Evolutionary conservation across 768 basidiomycete species (phyloP), one percentile per base, ranked within the genome.

Genomic region (Psilocybe subaeruginosa): DNA sequence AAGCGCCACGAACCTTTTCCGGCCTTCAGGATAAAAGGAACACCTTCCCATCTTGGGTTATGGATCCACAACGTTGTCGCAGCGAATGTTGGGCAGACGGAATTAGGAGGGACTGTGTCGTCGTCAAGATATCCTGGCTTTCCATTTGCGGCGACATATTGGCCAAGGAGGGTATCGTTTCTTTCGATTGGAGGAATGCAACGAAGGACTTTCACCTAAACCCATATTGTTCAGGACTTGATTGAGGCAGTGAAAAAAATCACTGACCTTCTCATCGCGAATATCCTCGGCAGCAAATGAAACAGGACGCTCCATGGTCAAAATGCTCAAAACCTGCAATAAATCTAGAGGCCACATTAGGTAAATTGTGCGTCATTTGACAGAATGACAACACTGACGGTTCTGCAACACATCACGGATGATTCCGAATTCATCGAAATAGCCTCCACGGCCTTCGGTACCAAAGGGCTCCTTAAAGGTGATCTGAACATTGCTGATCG

Each of bases 91-190:
- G 97, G 97, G 78, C 95, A 97, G 46, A 87, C 84, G 23, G 96
- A 98, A 71, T 86, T 86, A 72, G 85, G 94, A 39, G 97, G 97
- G 27, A 99, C 97, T 1, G 94, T 98, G 30, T 91, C 87, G 73
- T 99, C 97, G 64, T 99, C 97, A 60, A 97, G 87, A 75, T 99
- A 99, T n/a, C 97, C 97, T n/a, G 97, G 96, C 76, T 98, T 97
- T 61, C 90, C 92, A 67, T 92, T 87, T 29, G 90, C 90, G 37
- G 81, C 80, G 54, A 93, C 91, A 73, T 99, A 99, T 76, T 99
- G 97, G 8, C 97, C 97, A 56, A 99, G 86, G 51, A 99, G 87
- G 33, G 89, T 89, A 69, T 99, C 95, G 57, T 81, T 76, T 37
- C 76, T 77, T 66, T 85, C 80, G 68, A 99, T 88, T 11, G 96